Evolutionary conservation across 2,329 filamentous ascomycete genomes (phyloP), one percentile per base, ranked within the genome.

Genomic region (Exophiala sideris): DNA sequence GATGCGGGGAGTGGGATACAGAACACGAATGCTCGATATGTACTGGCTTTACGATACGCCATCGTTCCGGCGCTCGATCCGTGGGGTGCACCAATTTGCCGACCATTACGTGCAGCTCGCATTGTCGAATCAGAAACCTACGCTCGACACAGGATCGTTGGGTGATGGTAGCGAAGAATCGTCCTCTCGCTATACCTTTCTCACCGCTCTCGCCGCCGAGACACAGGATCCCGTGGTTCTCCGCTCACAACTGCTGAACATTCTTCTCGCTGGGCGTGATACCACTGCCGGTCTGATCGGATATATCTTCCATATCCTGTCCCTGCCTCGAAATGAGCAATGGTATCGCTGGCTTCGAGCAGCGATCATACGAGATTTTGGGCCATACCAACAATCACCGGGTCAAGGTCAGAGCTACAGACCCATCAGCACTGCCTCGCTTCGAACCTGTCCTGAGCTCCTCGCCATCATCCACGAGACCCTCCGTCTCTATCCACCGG

Each of bases 391-490:
- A 76, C 60, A 69, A 71, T 29, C 24, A 29, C 24, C 24, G 2
- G 24, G 24, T 29, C 24, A 29, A 29, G 7, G 24, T 29, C 24
- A 29, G 24, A 29, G 24, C 24, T 29, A 29, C 24, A 29, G 7
- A 29, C 7, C 24, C 24, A 29, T 29, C 24, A 29, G 5, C 24
- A 8, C 71, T 79, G 54, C 70, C 73, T 6, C 79, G 79, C 34
- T 9, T 32, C 8, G 14, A n/a, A 29, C 20, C 8, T 16, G 29
- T 16, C 12, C 14, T 36, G 14, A 49, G 35, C 14, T 39, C 21
- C 33, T 29, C 24, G 21, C 10, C 24, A 32, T 41, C 8, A 55
- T 11, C 63, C 86, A 88, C 71, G 88, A 92, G 73, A 87, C 73
- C 6, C 68, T 78, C 46, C 73, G 77, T 12, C 58, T 67, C 10